A percentile compares a stretch with the other conserved stretches of the same genome.
These are phyloP conservation scores for Pseudocercospora fijiensis DNA, from an alignment of 2,329 filamentous ascomycete species.

Conservation along the genomic window DNA sequence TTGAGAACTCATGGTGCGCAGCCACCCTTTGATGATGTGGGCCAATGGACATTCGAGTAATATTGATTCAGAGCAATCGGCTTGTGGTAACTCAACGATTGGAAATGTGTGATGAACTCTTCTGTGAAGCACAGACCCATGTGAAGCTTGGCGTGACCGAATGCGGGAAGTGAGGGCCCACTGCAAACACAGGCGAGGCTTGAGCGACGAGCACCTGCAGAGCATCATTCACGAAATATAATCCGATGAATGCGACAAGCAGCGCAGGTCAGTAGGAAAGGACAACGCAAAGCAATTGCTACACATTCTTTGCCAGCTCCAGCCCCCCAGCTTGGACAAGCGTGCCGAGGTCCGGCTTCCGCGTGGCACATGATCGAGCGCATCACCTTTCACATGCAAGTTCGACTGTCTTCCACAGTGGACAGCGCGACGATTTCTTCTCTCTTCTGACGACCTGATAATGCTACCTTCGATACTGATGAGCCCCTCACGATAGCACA, in stretches of 20 bases:
- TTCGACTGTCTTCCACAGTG: not conserved
- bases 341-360: conserved; percentile 3
- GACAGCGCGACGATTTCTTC: not conserved
- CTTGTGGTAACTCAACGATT: too few species aligned
- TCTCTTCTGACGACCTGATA: not conserved
- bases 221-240: not conserved
- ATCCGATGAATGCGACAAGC: not conserved
- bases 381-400: conserved; percentile 5
- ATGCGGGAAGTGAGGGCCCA: not conserved
- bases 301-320: not conserved
- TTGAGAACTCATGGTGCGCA: not conserved
- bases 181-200: not conserved
- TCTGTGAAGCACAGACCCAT: not conserved
- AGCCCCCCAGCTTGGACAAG: not conserved
- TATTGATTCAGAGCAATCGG: not conserved
- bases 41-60: not conserved
- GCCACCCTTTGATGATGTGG: not conserved
- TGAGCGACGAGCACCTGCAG: not conserved
- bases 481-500: not conserved
- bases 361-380: not conserved
- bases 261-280: not conserved
- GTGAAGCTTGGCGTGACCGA: not conserved
- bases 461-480: not conserved
- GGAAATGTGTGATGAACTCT: not conserved
- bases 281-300: not conserved